A percentile compares a stretch with the other conserved stretches of the same genome.
Conservation (phyloP, 78 protist species). For the Dictyostelium capitatum region DNA sequence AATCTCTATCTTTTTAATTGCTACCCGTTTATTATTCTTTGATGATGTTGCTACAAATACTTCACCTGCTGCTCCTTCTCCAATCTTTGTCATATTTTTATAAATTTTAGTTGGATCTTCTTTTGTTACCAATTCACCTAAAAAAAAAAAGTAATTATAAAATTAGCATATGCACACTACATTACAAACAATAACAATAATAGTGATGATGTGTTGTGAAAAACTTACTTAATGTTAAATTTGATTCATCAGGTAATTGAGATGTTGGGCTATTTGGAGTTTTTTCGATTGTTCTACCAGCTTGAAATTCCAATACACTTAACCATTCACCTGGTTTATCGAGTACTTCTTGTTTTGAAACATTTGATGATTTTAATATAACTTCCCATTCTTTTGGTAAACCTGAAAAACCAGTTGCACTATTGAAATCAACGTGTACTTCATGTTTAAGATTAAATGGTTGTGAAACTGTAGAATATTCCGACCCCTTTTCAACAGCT, state of each 20-base stretch:
- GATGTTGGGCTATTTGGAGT: neutral
- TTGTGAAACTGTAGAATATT: conserved; percentile 55
- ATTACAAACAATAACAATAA: no score
- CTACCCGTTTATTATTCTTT: conserved; percentile 79
- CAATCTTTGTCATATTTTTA: conserved; percentile 82
- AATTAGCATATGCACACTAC: no score
- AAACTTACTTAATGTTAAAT: conserved; percentile 37
- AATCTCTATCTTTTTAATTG: conserved; percentile 87
- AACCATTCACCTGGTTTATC: conserved; percentile 81
- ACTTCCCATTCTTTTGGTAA: conserved; percentile 89
- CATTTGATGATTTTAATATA: conserved; percentile 62
- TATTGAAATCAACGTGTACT: conserved; percentile 83
- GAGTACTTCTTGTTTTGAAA: conserved; percentile 75
- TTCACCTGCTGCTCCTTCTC: conserved; percentile 91
- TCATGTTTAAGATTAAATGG: conserved; percentile 85
- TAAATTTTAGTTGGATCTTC: conserved; percentile 81
- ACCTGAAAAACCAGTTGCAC: conserved; percentile 87
- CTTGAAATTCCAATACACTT: conserved; percentile 78
- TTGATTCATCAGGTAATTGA: conserved; percentile 79
- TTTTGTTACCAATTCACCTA: conserved; percentile 56
- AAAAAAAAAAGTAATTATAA: neutral
- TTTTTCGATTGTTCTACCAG: conserved; percentile 53
- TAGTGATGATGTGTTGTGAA: neutral
- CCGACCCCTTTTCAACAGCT: conserved; percentile 82
- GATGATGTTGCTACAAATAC: conserved; percentile 87